phyloP scores from a whole-genome alignment of 2,329 filamentous ascomycete species.

The Pseudopithomyces chartarum region DNA sequence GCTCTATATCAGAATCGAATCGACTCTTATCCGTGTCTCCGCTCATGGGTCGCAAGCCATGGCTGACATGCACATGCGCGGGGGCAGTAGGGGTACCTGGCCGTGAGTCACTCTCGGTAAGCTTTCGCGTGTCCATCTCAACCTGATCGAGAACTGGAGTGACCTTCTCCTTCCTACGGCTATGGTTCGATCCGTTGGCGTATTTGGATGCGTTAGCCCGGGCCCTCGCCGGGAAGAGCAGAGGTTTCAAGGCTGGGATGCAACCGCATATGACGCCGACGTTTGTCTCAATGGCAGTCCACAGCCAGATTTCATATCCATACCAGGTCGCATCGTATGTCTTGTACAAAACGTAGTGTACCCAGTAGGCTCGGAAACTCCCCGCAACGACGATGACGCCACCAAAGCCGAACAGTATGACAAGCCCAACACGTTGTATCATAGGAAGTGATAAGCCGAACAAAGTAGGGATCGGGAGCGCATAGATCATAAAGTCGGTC shows the following conservation, averaged over 20 bases:
- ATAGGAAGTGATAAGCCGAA: conserved; percentile 52
- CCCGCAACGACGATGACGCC: conserved; percentile 54
- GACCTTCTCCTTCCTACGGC: conserved; percentile 37
- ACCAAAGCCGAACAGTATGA: conserved; percentile 51
- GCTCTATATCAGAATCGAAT: conserved; percentile 40
- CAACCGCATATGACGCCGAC: conserved; percentile 52
- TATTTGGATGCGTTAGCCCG: conserved; percentile 35
- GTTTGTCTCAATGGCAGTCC: conserved; percentile 51
- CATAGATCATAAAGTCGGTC: conserved; percentile 53
- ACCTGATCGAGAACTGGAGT: conserved; percentile 39
- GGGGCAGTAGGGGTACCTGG: conserved; percentile 24
- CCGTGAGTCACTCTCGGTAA: conserved; percentile 33
- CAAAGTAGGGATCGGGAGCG: conserved; percentile 53
- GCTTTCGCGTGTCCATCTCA: conserved; percentile 40
- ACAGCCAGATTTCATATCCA: conserved; percentile 49
- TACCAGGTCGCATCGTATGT: conserved; percentile 55
- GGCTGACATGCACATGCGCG: conserved; percentile 21
- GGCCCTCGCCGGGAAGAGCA: conserved; percentile 43
- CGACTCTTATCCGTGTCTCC: conserved; percentile 41
- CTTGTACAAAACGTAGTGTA: conserved; percentile 50
- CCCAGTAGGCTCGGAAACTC: conserved; percentile 53
- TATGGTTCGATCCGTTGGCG: conserved; percentile 37
- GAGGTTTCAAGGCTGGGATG: conserved; percentile 50
- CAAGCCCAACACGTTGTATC: conserved; percentile 49
- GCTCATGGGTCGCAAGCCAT: conserved; percentile 39